phyloP scores from a whole-genome alignment of 176 grass and related monocot genomes.

The Chloris gayana region DNA sequence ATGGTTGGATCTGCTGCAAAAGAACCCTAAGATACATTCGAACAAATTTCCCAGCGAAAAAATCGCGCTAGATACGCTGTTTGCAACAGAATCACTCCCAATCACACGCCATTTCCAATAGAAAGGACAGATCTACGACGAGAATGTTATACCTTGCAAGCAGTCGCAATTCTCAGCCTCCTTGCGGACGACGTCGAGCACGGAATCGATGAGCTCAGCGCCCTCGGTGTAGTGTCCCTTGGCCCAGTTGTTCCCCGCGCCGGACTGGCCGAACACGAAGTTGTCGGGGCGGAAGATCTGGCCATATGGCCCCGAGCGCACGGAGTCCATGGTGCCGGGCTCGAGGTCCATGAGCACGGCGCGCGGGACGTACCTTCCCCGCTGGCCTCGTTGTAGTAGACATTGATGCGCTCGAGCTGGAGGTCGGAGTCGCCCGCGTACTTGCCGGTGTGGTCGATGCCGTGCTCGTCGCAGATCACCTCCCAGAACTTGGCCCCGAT shows the following conservation, averaged over 20 bases:
- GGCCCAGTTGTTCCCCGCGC: conserved; percentile 93
- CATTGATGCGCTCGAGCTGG: conserved; percentile 93
- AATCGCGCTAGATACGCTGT: neutral
- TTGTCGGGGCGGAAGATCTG: conserved; percentile 97
- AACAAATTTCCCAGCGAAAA: neutral
- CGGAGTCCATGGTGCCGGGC: conserved; percentile 88
- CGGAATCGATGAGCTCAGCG: conserved; percentile 89
- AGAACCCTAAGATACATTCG: neutral
- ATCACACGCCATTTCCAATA: neutral
- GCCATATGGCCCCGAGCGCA: conserved; percentile 70
- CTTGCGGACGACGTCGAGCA: conserved; percentile 93
- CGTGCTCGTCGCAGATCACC: conserved; percentile 95
- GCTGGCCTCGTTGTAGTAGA: conserved; percentile 95
- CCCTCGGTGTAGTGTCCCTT: conserved; percentile 97
- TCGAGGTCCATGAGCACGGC: conserved; percentile 97
- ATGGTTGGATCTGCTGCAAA: conserved; percentile 15
- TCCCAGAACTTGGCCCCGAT: conserved; percentile 99
- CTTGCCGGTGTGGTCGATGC: conserved; percentile 74
- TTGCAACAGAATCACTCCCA: neutral
- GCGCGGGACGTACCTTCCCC: conserved; percentile 65
- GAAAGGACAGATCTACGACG: neutral
- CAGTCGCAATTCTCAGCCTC: conserved; percentile 97
- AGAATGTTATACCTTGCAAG: conserved; percentile 62
- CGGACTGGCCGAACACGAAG: conserved; percentile 91
- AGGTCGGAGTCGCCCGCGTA: conserved; percentile 73